A percentile compares a stretch with the other conserved stretches of the same genome.
phyloP scores from a whole-genome alignment of 768 basidiomycete species.

The Scleroderma citrinum region DNA sequence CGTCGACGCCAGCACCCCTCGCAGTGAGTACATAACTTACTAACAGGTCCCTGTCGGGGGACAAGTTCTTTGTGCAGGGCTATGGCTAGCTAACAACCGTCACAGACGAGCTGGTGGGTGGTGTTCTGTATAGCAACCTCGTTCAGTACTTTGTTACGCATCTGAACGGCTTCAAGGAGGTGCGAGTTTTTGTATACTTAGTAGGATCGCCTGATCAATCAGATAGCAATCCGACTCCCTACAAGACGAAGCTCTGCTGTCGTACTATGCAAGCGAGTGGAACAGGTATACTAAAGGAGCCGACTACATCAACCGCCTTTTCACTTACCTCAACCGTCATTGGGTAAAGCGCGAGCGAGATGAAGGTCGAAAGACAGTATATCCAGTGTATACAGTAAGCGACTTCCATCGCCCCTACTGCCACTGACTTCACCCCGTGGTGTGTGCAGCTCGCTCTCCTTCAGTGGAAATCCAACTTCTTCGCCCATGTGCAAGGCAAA shows the following conservation, averaged over 20 bases:
- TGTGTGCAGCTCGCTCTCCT: conserved; percentile 75
- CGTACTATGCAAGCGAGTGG: conserved; percentile 93
- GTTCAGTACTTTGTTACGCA: conserved; percentile 86
- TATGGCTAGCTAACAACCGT: conserved; percentile 10
- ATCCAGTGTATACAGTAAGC: conserved; percentile 87
- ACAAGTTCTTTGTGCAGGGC: no score
- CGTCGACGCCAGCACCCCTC: conserved; percentile 35
- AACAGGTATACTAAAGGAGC: conserved; percentile 95
- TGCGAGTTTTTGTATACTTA: conserved; percentile 34
- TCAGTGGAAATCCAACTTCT: conserved; percentile 92
- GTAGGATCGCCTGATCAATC: conserved; percentile 11
- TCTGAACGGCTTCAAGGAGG: conserved; percentile 60
- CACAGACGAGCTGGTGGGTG: conserved; percentile 84
- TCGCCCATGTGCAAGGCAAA: conserved; percentile 79
- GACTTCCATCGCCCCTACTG: neutral
- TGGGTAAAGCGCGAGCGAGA: conserved; percentile 99
- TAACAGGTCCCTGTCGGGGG: neutral
- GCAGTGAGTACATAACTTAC: conserved; percentile 49
- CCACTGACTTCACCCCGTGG: neutral
- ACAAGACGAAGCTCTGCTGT: conserved; percentile 81
- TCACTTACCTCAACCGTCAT: conserved; percentile 97
- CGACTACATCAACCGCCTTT: conserved; percentile 94
- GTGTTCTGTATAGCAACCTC: conserved; percentile 94
- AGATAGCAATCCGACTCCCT: conserved; percentile 68
- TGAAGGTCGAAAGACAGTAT: conserved; percentile 92